Evolutionary conservation across 345 rosid genomes (phyloP).

Genomic region (Dipteronia sinensis): DNA sequence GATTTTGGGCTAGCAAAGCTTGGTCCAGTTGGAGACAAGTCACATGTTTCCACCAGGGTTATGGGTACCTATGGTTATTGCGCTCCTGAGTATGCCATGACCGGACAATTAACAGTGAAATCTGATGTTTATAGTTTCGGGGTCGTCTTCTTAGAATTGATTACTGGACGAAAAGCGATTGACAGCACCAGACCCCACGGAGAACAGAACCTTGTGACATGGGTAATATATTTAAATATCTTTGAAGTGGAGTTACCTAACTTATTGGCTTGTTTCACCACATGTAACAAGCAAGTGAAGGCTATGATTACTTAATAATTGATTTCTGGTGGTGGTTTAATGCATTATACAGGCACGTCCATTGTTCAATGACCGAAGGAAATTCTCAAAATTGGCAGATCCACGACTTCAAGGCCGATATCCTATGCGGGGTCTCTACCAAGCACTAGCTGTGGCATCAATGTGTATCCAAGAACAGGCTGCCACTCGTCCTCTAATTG

Average conservation of each 20-base stretch:
- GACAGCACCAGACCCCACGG: constrained; percentile 87
- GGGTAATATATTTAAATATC: constrained; percentile 52
- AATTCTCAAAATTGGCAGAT: constrained; percentile 77
- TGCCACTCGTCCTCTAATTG: constrained; percentile 92
- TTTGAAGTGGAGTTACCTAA: background rate
- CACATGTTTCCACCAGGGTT: constrained; percentile 98
- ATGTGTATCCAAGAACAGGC: constrained; percentile 99
- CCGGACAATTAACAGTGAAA: constrained; percentile 94
- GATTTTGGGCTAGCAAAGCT: constrained; percentile 99
- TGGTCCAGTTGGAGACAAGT: constrained; percentile 96
- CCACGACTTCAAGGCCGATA: constrained; percentile 75
- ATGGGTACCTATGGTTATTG: constrained; percentile 99
- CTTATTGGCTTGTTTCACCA: background rate
- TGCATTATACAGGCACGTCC: constrained; percentile 73
- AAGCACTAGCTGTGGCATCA: constrained; percentile 95
- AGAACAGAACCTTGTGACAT: constrained; percentile 91
- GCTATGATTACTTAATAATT: constrained; percentile 4
- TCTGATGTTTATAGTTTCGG: constrained; percentile 98
- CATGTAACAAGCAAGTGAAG: background rate
- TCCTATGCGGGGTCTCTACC: constrained; percentile 90
- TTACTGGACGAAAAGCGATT: constrained; percentile 94
- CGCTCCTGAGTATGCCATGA: constrained; percentile 99
- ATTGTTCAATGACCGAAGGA: constrained; percentile 79
- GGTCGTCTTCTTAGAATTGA: constrained; percentile 89
- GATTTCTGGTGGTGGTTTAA: background rate